Base-by-base conservation (phyloP, 176 grass and related monocot species). In the Paspalum vaginatum region DNA sequence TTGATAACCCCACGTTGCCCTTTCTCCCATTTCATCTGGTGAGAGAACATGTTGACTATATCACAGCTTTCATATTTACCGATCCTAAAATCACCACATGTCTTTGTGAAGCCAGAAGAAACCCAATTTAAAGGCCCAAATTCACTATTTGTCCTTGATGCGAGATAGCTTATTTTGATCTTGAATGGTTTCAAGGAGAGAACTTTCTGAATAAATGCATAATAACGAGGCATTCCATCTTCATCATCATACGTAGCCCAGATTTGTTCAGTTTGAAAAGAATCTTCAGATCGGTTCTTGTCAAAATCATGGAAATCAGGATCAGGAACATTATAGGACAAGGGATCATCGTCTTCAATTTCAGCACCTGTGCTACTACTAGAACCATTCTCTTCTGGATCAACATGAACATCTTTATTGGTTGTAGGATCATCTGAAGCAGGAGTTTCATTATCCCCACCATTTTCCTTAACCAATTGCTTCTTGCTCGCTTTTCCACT, bases 271-370 rank as follows among this genome's bases (percentile, higher is more conserved):
- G 39, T 75, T 64, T 74, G 59, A 71, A 91, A 88, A 85, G 26
- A 85, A 79, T 79, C 47, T 56, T 91, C 86, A 2, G 73, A 70
- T 37, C 86, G 83, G 55, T 88, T 74, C 48, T 83, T 85, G 68
- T 91, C 89, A 75, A 91, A 91, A 85, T 88, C 89, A 85, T 88
- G 86, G 64, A 91, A 91, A 88, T 91, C 89, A n/a, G 85, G 82
- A 83, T 91, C 89, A 79, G 89, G 89, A 70, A 88, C 89, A 83
- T 55, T 82, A 64, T 82, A 85, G 58, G 83, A 83, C 47, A 85
- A 67, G n/a, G 79, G 54, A 37, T 79, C 71, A 25, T 77, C 75
- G 63, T 73, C 65, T 81, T 88, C 82, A 65, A 74, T 85, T 64
- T 79, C 89, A 82, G 82, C 47, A 40, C 69, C 73, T 38, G 40